Evolutionary conservation across 176 grass and related monocot species (phyloP), one percentile per base, ranked within the genome.

Genomic region (Ampelocalamus luodianensis): DNA sequence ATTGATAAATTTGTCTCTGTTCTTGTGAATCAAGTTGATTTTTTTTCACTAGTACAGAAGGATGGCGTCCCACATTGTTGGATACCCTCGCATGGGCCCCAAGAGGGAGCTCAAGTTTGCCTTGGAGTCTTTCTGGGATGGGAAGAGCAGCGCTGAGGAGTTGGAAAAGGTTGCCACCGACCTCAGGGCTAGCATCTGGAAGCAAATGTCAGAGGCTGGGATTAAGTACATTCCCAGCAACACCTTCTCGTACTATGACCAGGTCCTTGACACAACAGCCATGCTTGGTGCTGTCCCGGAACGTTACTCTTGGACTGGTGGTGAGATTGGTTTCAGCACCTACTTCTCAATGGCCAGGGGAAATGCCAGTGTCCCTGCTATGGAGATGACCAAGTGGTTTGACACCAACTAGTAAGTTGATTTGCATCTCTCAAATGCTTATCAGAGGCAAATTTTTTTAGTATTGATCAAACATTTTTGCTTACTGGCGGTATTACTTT

Each of bases 351-450:
- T 98, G 93, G 93, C 93, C 6, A 95, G 96, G 83, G 96, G 96
- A 60, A 98, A 98, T 89, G 91, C 90, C 36, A 76, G 73, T 50
- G 96, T 98, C 61, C 96, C 96, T 74, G 96, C 96, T 68, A 98
- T 98, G 96, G 96, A 95, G 91, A 98, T 95, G 96, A 94, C 96
- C 36, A 98, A 98, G 93, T 98, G 96, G 96, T 98, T 98, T 83
- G 96, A 98, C 64, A 98, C 96, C 69, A 98, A 98, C 93, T 98
- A 98, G 93, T 98, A 92, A 89, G 96, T 36, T 71, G 32, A 39
- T 59, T 86, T 49, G 27, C 51, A 43, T 62, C 5, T 24, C 59
- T 88, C 82, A 16, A 74, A 56, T 74, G 29, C 4, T 85, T 78
- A 68, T 13, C 8, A 44, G 43, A 76, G 23, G 18, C 22, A 3